Evolutionary conservation across 768 basidiomycete species (phyloP), one percentile per base, ranked within the genome.

Genomic region (Artomyces pyxidatus): DNA sequence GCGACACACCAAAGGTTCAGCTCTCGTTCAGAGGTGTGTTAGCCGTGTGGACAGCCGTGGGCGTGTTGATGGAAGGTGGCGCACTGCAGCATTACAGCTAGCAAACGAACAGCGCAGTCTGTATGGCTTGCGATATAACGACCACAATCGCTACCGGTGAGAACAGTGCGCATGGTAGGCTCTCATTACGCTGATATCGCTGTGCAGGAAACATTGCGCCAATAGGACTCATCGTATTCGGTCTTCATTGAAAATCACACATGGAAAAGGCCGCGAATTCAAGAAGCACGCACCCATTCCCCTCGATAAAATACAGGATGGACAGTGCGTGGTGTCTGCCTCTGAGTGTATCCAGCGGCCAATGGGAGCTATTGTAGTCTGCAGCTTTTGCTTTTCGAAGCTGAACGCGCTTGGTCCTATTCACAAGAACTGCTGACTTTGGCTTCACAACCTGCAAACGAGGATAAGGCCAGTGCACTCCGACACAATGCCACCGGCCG

Each of bases 361-460:
- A n/a, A n/a, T n/a, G n/a, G n/a, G n/a, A n/a, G n/a, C n/a, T n/a
- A n/a, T 38, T 46, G 23, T 47, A 91, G 88, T 58, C 74, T 94
- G 5, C 85, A 94, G 58, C 75, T 96, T 10, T 68, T 93, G 40
- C 74, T 97, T 8, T 83, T 93, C 59, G 91, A 96, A 63, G 80
- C 91, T 8, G 95, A 98, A 63, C 81, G 95, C 38, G 88, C 91
- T 26, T 92, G 92, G 83, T 82, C 88, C 1, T 81, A 92, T 65
- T 83, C 92, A 4, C 89, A 94, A 63, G 88, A 89, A 46, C 78
- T 94, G 38, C 63, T 71, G 19, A 61, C 73, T 2, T 68, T 75
- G 41, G 45, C 74, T 77, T 45, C 68, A 71, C 17, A 78, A 79
- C 59, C 58, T 1, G 30, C 48, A n/a, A 58, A 59, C 16, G 52